Percentiles rank a stretch among this genome's conserved stretches.
Conservation (phyloP, 257 asterid species). For the Forsythia viridissima region DNA sequence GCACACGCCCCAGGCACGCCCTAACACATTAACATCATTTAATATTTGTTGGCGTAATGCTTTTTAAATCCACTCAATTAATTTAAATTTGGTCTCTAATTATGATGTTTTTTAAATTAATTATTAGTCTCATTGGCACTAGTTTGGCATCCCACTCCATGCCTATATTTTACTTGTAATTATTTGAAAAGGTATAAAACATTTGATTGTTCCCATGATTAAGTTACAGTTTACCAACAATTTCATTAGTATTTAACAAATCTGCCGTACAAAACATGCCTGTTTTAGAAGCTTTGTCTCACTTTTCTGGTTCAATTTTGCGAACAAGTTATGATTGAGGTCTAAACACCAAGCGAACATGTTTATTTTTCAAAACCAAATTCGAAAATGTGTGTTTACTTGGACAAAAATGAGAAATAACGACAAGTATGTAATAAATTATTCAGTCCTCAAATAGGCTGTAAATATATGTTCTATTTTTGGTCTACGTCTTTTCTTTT, state of each 20-base stretch:
- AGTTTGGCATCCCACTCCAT: slow-evolving; percentile 1
- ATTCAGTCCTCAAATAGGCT: too few relatives aligned
- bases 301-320: slow-evolving; percentile 13
- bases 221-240: slow-evolving; percentile 26
- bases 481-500: too few relatives aligned
- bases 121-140: slow-evolving; percentile 15
- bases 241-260: slow-evolving; percentile 29
- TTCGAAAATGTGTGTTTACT: too few relatives aligned
- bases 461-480: too few relatives aligned
- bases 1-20: slow-evolving; percentile 44
- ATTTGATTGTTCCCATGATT: slow-evolving; percentile 30
- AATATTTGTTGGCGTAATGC: not conserved
- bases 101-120: slow-evolving; percentile 30
- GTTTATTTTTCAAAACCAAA: not conserved
- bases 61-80: slow-evolving; percentile 1
- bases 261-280: slow-evolving; percentile 35
- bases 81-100: slow-evolving; percentile 26
- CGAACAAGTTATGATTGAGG: slow-evolving; percentile 18
- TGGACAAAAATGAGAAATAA: too few relatives aligned
- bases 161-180: slow-evolving; percentile 24
- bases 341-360: not conserved
- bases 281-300: slow-evolving; percentile 29
- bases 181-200: slow-evolving; percentile 14
- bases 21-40: slow-evolving; percentile 15
- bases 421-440: too few relatives aligned